Evolutionary conservation across 805 yeast genomes (phyloP).

Genomic region (Barnettozyma botsteinii): DNA sequence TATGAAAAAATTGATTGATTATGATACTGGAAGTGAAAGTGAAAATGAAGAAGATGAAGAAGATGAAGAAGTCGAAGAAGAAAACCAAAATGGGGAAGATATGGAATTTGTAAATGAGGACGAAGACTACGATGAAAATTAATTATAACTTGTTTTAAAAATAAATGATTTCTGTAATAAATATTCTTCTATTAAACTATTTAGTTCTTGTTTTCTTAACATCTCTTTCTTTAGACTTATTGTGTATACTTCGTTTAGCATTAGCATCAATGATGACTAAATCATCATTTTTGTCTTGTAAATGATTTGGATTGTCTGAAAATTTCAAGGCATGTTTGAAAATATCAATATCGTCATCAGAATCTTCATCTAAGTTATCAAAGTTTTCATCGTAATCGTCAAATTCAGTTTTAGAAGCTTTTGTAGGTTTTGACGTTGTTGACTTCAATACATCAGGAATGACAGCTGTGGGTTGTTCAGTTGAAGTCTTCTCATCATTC

Average conservation of each 20-base stretch:
- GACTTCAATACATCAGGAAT: constrained; percentile 23
- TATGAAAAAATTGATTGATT: constrained; percentile 12
- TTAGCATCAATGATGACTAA: constrained; percentile 16
- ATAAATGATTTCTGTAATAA: no score
- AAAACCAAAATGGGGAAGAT: not conserved
- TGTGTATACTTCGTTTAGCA: constrained; percentile 3
- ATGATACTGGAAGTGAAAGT: constrained; percentile 8
- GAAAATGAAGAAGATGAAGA: constrained; percentile 13
- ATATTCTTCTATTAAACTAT: not conserved
- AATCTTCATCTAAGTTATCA: constrained; percentile 19
- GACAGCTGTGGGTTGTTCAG: constrained; percentile 22
- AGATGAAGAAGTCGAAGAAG: constrained; percentile 9
- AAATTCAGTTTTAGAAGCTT: not conserved
- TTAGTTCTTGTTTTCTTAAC: not conserved
- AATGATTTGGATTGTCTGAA: constrained; percentile 13
- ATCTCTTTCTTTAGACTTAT: constrained; percentile 7
- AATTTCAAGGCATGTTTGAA: constrained; percentile 19
- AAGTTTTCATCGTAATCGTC: constrained; percentile 17
- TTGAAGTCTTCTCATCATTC: constrained; percentile 4
- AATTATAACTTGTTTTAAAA: not conserved
- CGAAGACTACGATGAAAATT: not conserved
- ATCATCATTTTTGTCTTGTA: constrained; percentile 16
- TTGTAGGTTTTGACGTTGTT: no score
- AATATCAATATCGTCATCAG: constrained; percentile 18
- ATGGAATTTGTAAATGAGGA: not conserved